Evolutionary conservation across 257 asterid genomes (phyloP).

Genomic region (Gentiana macrophylla): DNA sequence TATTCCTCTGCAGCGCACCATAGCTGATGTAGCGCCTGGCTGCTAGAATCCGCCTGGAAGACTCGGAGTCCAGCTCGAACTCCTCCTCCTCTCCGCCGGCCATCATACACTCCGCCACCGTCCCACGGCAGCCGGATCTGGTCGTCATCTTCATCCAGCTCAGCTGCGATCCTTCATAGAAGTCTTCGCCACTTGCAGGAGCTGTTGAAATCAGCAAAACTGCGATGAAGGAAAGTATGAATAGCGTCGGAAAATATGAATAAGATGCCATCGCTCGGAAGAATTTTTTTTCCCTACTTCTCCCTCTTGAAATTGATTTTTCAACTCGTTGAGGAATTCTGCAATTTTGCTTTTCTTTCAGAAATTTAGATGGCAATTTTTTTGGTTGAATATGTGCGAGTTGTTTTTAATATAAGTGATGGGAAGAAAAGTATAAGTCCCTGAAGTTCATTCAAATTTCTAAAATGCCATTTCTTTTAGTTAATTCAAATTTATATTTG

Average conservation of each 20-base stretch:
- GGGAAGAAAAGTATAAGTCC: no score
- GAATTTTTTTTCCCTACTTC: background rate
- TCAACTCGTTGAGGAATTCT: no score
- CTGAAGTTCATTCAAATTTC: no score
- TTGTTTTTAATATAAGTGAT: no score
- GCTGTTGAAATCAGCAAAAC: slow-evolving; percentile 14
- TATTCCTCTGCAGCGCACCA: slow-evolving; percentile 83
- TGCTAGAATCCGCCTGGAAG: slow-evolving; percentile 72
- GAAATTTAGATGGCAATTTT: no score
- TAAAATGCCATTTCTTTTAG: no score
- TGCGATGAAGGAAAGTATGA: slow-evolving; percentile 7
- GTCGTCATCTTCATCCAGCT: slow-evolving; percentile 9
- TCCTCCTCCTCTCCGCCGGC: slow-evolving; percentile 51
- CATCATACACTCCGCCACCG: slow-evolving; percentile 40
- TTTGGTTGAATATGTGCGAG: no score
- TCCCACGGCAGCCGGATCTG: slow-evolving; percentile 19
- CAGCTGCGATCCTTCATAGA: no score
- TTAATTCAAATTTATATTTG: no score
- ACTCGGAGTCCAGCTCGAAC: slow-evolving; percentile 67
- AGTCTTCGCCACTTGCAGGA: slow-evolving; percentile 36
- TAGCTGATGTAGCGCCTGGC: slow-evolving; percentile 67
- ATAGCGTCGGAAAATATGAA: background rate
- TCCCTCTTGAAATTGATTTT: background rate
- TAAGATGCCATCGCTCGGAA: slow-evolving; percentile 10
- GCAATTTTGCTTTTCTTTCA: background rate